phyloP scores from a whole-genome alignment of 371 early-diverging fungal species.

The Mucor sp. region DNA sequence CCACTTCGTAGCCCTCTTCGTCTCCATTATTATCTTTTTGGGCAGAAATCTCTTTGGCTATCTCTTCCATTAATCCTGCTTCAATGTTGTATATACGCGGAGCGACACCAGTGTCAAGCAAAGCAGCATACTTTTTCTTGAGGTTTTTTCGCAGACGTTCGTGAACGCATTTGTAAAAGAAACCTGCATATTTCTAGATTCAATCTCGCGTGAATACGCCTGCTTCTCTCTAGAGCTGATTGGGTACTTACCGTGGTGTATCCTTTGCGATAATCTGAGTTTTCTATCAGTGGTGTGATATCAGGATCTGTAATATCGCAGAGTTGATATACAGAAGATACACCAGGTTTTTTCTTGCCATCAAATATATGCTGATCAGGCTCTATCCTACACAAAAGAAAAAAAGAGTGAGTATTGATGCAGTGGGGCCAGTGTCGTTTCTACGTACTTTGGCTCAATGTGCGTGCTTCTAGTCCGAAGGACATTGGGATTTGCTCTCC shows the following conservation, averaged over 20 bases:
- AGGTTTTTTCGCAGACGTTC: conserved; percentile 7
- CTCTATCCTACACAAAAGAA: not conserved
- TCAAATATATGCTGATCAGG: conserved; percentile 21
- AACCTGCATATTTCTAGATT: conserved; percentile 17
- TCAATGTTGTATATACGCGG: conserved; percentile 4
- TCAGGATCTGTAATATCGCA: conserved; percentile 37
- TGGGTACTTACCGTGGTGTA: not conserved
- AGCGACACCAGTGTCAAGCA: not conserved
- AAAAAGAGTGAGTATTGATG: not conserved
- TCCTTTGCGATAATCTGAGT: conserved; percentile 15
- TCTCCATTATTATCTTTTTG: not conserved
- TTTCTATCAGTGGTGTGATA: conserved; percentile 6
- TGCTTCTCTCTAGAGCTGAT: too few species aligned
- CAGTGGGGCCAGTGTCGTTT: not conserved
- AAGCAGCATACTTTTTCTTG: not conserved
- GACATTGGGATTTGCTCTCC: not conserved
- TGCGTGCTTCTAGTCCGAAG: not conserved
- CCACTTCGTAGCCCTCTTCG: conserved; percentile 16
- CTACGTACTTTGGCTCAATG: not conserved
- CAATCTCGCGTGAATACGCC: not conserved
- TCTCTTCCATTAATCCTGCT: conserved; percentile 20
- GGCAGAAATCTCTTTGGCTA: conserved; percentile 21
- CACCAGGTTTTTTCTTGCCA: conserved; percentile 3
- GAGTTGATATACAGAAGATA: conserved; percentile 10
- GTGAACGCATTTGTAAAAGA: conserved; percentile 29